phyloP scores from a whole-genome alignment of 352 stramenopile species.

The Globisporangium middletonii region DNA sequence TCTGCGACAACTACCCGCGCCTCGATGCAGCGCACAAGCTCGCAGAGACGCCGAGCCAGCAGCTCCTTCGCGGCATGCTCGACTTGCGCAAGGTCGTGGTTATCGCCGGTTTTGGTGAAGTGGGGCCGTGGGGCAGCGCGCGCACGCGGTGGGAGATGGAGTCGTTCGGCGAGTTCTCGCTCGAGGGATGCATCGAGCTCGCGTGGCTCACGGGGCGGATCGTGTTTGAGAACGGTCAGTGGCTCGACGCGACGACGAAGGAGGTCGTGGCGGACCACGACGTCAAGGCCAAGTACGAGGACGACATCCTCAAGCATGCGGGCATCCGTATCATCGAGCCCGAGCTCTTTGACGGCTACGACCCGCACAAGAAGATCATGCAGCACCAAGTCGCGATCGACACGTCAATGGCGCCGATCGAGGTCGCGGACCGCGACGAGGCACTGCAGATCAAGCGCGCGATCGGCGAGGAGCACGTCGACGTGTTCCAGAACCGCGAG shows the following conservation, averaged over 20 bases:
- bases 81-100: conserved; percentile 82
- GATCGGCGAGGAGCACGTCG: conserved; percentile 76
- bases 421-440: conserved; percentile 79
- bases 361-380: conserved; percentile 84
- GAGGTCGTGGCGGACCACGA: conserved; percentile 69
- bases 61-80: conserved; percentile 62
- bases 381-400: conserved; percentile 85
- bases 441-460: conserved; percentile 76
- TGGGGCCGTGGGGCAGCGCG: conserved; percentile 81
- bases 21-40: conserved; percentile 34
- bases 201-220: conserved; percentile 84
- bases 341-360: conserved; percentile 84
- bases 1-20: conserved; percentile 59
- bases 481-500: conserved; percentile 65
- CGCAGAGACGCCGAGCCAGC: conserved; percentile 29
- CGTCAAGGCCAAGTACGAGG: conserved; percentile 80
- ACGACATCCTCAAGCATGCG: conserved; percentile 67
- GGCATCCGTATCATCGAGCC: conserved; percentile 85
- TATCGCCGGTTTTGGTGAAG: conserved; percentile 81
- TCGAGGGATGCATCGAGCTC: conserved; percentile 86
- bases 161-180: conserved; percentile 83
- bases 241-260: conserved; percentile 80
- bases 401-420: conserved; percentile 86
- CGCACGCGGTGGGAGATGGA: conserved; percentile 90
- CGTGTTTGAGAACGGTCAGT: conserved; percentile 74